phyloP scores from a whole-genome alignment of 2,329 filamentous ascomycete genomes.

The Neocatenulostroma microsporum region DNA sequence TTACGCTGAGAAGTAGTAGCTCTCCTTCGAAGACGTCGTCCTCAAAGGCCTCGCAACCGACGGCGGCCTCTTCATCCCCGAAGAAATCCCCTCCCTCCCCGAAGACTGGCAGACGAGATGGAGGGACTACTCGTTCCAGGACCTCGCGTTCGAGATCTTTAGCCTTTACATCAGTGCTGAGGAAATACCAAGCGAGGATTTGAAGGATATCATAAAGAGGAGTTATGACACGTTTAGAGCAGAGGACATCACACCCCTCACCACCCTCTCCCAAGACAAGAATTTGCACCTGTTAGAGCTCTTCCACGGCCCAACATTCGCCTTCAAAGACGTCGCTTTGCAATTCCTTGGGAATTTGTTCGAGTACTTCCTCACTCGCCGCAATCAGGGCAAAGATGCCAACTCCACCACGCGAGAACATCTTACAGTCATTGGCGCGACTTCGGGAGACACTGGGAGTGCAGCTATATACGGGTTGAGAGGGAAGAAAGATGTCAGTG shows the following conservation, averaged over 20 bases:
- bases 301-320: slow-evolving; percentile 91
- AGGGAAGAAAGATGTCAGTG: slow-evolving; percentile 93
- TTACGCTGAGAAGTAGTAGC: slow-evolving; percentile 42
- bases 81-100: slow-evolving; percentile 63
- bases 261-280: slow-evolving; percentile 61
- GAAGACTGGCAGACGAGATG: slow-evolving; percentile 60
- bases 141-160: slow-evolving; percentile 77
- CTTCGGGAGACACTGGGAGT: slow-evolving; percentile 82
- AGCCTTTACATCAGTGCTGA: slow-evolving; percentile 75
- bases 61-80: slow-evolving; percentile 82
- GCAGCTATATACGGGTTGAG: slow-evolving; percentile 92
- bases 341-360: slow-evolving; percentile 96
- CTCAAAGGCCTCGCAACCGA: slow-evolving; percentile 81
- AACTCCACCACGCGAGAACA: slow-evolving; percentile 67
- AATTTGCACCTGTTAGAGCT: slow-evolving; percentile 84
- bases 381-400: slow-evolving; percentile 58
- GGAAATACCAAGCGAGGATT: slow-evolving; percentile 73
- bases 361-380: slow-evolving; percentile 72
- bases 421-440: slow-evolving; percentile 78
- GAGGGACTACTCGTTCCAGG: slow-evolving; percentile 69
- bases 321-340: slow-evolving; percentile 91
- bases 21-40: slow-evolving; percentile 86
- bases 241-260: slow-evolving; percentile 67
- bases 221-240: slow-evolving; percentile 87
- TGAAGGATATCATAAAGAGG: slow-evolving; percentile 72